Base-by-base conservation (phyloP, 768 basidiomycete genomes). In the Harrya chromipes region DNA sequence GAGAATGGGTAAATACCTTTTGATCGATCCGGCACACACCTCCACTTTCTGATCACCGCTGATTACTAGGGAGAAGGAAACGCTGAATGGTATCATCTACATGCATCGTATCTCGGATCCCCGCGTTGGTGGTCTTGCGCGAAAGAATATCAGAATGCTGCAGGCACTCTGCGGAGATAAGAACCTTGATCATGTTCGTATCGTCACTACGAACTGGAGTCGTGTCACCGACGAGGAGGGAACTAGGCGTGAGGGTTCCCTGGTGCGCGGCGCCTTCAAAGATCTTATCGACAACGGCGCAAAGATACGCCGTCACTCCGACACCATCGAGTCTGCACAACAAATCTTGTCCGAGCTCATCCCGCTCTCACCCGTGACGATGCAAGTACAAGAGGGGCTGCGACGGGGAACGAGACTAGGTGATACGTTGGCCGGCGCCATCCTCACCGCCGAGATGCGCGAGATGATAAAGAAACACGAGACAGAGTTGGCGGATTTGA, bases 131-230 rank as follows among this genome's bases (percentile, higher is more conserved):
- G 71, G 72, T 5, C 70, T 70, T 41, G 70, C 74, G 6, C 63
- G 61, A 13, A 67, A 70, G 50, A 75, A 73, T 48, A 73, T 75
- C 48, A 59, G 62, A 20, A 68, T 77, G 63, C 75, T 79, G 60
- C 56, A 70, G n/a, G 63, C 71, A 43, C 64, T 80, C n/a, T 80
- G 77, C 44, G 77, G 78, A 1, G 69, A 72, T 19, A 59, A 47
- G 12, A 65, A 72, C 11, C 68, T 78, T 16, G 51, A 61, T 27
- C 76, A 72, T 43, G 74, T 79, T 16, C 60, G 73, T 4, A 69
- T 79, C 39, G 70, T 71, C 29, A 78, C 78, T 2, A 78, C 68
- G n/a, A 77, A 72, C 72, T 78, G 77, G 76, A 67, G 61, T 16
- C 55, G 65, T 27, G 65, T 73, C 27, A 58, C 52, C 7, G 43